Base-by-base conservation (phyloP, 495 filamentous ascomycete genomes). In the Penicillium lagena region DNA sequence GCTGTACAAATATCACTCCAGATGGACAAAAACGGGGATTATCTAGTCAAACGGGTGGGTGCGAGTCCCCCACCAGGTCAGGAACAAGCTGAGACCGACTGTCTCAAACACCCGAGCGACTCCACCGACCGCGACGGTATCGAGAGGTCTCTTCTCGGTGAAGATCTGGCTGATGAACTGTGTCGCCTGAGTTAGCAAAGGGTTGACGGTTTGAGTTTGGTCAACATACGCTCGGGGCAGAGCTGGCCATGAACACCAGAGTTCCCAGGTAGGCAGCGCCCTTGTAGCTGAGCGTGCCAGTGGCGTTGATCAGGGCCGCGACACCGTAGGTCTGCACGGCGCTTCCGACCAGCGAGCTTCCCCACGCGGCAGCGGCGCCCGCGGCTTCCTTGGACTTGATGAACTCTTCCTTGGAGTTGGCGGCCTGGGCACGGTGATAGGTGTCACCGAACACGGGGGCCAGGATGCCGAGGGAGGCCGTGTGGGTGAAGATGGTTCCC, bases 331-430 rank as follows among this genome's bases (percentile, higher is more conserved):
- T 81, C 73, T 98, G 93, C 37, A 94, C 65, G 37, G 86, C 87
- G 35, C 88, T 91, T 55, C 93, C 93, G 59, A 86, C 78, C 37
- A 97, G 73, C 17, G 90, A 93, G 43, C 85, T 89, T 51, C 91
- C 89, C 86, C 87, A 95, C 37, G 90, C 86, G 39, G 89, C 78
- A 34, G 87, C 93, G 44, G 93, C 89, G 46, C 84, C 81, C 39
- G 84, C 82, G 38, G 91, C 86, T 67, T 98, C 91, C 73, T 89
- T 90, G 12, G 89, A 94, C 64, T 86, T 86, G 65, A 93, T 63
- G 71, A 95, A 96, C 67, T 97, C 94, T 63, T 97, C 90, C 76
- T 95, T 96, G 43, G 83, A 86, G 77, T 95, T 91, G 59, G 93
- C 80, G 14, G 80, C 68, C 75, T 95, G 89, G 48, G 93, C 93